Conservation (phyloP, 2,329 filamentous ascomycete genomes). For the Polychaeton citri region DNA sequence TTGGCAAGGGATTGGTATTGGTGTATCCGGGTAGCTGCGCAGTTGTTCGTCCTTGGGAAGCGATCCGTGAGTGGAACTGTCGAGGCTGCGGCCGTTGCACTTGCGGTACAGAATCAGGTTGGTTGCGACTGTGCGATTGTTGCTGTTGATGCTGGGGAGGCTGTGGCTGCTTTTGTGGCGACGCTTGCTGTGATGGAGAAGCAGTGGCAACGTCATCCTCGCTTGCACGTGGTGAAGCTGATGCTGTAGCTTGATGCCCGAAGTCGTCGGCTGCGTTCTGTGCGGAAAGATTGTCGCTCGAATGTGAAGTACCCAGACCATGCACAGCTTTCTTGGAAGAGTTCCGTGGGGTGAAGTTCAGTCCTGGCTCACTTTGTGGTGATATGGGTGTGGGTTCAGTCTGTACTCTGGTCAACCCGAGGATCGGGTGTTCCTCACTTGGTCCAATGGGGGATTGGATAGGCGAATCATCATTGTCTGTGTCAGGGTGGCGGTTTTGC, state of each 20-base stretch:
- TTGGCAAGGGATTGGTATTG: constrained; percentile 34
- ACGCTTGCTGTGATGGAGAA: not conserved
- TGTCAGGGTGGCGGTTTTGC: constrained; percentile 48
- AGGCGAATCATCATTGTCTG: constrained; percentile 41
- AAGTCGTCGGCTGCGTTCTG: not conserved
- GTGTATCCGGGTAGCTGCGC: constrained; percentile 35
- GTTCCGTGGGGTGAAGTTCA: constrained; percentile 1
- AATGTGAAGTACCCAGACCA: constrained; percentile 7
- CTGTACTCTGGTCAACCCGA: constrained; percentile 48
- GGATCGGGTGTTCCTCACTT: constrained; percentile 32
- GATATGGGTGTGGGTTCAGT: constrained; percentile 52
- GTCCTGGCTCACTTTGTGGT: constrained; percentile 22
- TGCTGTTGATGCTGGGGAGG: constrained; percentile 5
- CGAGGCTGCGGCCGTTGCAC: constrained; percentile 20
- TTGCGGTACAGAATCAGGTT: constrained; percentile 1
- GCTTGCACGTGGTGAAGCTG: not conserved
- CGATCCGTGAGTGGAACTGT: constrained; percentile 43
- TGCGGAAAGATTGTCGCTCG: constrained; percentile 1
- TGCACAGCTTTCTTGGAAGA: not conserved
- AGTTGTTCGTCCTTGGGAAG: constrained; percentile 44
- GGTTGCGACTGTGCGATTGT: constrained; percentile 7
- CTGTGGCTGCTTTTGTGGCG: not conserved
- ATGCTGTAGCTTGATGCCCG: not conserved
- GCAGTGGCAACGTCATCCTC: not conserved
- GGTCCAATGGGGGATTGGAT: constrained; percentile 31